Conservation (phyloP, 2,329 filamentous ascomycete species). For the Neonectria ditissima region DNA sequence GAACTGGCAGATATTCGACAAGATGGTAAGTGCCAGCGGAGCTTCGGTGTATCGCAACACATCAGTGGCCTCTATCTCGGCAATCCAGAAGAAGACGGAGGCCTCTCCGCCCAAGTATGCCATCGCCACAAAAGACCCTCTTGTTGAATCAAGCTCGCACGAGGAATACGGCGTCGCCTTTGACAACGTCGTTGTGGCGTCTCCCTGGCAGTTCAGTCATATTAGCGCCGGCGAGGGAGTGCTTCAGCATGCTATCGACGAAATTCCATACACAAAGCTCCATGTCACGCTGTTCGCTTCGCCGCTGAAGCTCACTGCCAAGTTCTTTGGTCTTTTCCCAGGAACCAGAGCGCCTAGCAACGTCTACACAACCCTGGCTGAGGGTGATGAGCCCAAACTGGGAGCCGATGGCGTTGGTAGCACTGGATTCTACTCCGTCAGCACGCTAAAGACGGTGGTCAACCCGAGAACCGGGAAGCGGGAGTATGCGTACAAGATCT, state of each 20-base stretch:
- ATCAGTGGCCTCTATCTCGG: constrained; percentile 70
- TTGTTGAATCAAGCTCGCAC: constrained; percentile 36
- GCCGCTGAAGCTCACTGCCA: constrained; percentile 75
- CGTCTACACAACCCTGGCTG: constrained; percentile 84
- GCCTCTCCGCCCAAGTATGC: constrained; percentile 59
- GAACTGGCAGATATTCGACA: constrained; percentile 94
- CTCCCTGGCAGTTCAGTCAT: constrained; percentile 83
- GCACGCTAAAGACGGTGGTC: constrained; percentile 72
- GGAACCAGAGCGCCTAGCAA: constrained; percentile 74
- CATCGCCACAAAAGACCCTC: constrained; percentile 53
- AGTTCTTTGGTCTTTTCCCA: constrained; percentile 76
- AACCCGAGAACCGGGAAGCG: constrained; percentile 68
- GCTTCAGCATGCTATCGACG: constrained; percentile 76
- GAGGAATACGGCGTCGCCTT: constrained; percentile 67
- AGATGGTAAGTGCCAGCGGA: constrained; percentile 76
- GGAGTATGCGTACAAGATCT: constrained; percentile 75
- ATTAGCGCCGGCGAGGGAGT: constrained; percentile 74
- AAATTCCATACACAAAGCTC: constrained; percentile 86
- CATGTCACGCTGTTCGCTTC: constrained; percentile 93
- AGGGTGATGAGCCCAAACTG: constrained; percentile 63
- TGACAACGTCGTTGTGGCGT: constrained; percentile 85
- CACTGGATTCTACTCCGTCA: constrained; percentile 87
- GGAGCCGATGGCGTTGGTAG: constrained; percentile 73
- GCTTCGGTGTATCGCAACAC: constrained; percentile 75
- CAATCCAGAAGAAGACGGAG: constrained; percentile 58